Percentiles rank a stretch among this genome's conserved stretches.
Conservation (phyloP, 345 rosid species). For the Hypericum androsaemum region DNA sequence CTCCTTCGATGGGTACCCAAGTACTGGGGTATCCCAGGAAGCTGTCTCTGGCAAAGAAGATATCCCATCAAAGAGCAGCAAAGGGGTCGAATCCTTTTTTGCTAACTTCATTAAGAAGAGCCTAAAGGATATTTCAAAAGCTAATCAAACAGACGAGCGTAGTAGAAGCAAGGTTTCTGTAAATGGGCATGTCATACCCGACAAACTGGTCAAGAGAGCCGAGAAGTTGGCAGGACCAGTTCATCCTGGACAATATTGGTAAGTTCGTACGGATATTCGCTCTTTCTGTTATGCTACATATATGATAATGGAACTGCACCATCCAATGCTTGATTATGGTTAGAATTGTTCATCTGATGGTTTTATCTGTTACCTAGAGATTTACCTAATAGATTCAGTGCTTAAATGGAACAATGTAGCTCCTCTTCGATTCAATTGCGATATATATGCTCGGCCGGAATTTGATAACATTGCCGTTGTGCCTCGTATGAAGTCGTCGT, state of each 20-base stretch:
- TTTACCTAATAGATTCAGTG: no score
- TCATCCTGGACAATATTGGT: slow-evolving; percentile 28
- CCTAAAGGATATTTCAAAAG: slow-evolving; percentile 10
- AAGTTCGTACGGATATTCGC: slow-evolving; percentile 6
- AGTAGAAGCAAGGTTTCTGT: slow-evolving; percentile 11
- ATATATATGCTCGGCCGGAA: no score
- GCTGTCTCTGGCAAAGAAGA: slow-evolving; percentile 7
- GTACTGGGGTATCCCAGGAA: slow-evolving; percentile 9
- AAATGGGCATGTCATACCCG: slow-evolving; percentile 18
- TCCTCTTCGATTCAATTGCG: no score
- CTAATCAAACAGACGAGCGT: slow-evolving; percentile 5
- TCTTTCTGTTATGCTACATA: neutral
- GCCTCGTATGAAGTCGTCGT: no score
- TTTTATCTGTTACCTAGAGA: no score
- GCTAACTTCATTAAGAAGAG: slow-evolving; percentile 13
- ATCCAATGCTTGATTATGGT: no score
- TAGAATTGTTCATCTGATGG: no score
- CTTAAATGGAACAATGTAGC: no score
- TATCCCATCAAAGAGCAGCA: neutral
- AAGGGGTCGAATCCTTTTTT: slow-evolving; percentile 9
- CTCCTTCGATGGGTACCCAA: slow-evolving; percentile 9
- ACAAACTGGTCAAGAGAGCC: slow-evolving; percentile 11
- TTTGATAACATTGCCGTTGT: no score
- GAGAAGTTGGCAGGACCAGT: slow-evolving; percentile 22
- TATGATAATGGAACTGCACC: no score